Evolutionary conservation across 768 basidiomycete genomes (phyloP), one percentile per base, ranked within the genome.

Genomic region (Rubroboletus satanas): DNA sequence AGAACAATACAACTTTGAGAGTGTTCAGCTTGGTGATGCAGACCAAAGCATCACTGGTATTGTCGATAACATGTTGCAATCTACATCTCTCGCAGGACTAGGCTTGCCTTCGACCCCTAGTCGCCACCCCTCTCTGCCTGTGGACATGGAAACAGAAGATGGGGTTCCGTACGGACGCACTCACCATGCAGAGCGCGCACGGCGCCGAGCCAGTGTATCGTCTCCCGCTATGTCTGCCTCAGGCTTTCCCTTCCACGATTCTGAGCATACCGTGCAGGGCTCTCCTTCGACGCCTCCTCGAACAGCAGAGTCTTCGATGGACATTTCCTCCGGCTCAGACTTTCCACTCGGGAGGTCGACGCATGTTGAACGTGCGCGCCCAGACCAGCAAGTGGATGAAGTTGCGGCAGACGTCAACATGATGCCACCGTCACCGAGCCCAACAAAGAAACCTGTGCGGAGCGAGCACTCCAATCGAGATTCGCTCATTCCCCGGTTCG

Each of bases 61-160:
- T 29, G 86, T 88, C 18, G 82, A 88, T 43, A 80, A 86, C 51
- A 84, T 88, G 76, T 76, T 88, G 54, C 77, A 80, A 49, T 52
- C 69, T 41, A 23, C 57, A 4, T 58, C 64, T n/a, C 18, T 59
- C 2, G 59, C 58, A 7, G 67, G 68, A 38, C 51, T 68, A 15
- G 68, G 67, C 12, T 37, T 65, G 14, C 68, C 68, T 14, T 68
- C 68, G 7, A 70, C 69, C 6, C 65, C 69, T 18, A 52, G 55
- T 80, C 84, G 4, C 74, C 69, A 31, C 45, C 70, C 59, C 14
- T 63, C 65, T 49, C 73, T 83, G 6, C 82, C 83, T 18, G 73
- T 74, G 12, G 83, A 83, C n/a, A 47, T 62, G 53, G 83, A 87
- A 60, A 79, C 79, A 8, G 84, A 86, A 66, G 80, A 79, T 52